Conservation (phyloP, 2,329 filamentous ascomycete species). For the Beauveria australis region DNA sequence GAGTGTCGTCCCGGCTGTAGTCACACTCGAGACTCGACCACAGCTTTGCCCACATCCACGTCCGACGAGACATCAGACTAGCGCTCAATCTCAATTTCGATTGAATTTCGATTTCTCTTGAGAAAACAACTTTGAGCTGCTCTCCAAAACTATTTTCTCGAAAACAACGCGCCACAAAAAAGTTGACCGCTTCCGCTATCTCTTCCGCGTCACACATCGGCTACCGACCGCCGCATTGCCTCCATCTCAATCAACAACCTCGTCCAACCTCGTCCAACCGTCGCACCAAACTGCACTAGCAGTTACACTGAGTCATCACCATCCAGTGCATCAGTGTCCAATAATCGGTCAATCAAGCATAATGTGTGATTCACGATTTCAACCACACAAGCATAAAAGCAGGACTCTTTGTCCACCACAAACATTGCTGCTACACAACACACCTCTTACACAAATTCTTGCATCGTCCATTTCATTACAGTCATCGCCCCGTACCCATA, state of each 20-base stretch:
- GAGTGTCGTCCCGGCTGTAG: background rate
- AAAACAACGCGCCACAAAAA: background rate
- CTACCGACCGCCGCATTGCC: background rate
- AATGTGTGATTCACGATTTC: background rate
- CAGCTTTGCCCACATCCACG: background rate
- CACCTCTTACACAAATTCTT: background rate
- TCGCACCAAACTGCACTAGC: too few relatives aligned
- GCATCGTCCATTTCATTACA: background rate
- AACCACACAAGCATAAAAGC: background rate
- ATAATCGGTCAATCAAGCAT: background rate
- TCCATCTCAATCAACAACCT: background rate
- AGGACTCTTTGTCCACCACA: background rate
- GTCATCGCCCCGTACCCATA: background rate
- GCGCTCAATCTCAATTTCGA: too few relatives aligned
- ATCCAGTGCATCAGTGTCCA: background rate
- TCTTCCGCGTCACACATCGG: background rate
- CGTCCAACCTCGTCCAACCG: background rate
- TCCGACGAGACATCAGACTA: background rate
- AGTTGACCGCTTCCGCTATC: background rate
- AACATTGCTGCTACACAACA: background rate
- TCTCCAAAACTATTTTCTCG: background rate
- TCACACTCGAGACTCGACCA: background rate
- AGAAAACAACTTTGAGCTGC: too few relatives aligned
- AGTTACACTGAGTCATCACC: background rate
- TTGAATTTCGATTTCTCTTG: rapidly evolving